A percentile compares a stretch with the other conserved stretches of the same genome.
Conservation (phyloP, 768 basidiomycete genomes). For the Agaricus sinodeliciosus region DNA sequence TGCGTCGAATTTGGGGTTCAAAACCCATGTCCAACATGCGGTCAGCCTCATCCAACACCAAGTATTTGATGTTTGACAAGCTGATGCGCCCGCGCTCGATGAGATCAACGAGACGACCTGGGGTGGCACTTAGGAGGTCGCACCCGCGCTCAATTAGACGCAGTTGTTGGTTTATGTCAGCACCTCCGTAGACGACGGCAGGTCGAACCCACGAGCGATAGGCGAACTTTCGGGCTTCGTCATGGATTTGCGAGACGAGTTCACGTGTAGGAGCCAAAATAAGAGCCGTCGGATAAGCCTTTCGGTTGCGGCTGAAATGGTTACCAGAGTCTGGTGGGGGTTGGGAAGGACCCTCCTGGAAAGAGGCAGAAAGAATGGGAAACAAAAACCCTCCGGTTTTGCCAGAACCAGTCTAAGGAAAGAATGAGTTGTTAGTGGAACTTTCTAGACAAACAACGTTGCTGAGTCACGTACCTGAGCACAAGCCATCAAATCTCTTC, state of each 20-base stretch:
- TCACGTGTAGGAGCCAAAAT: constrained; percentile 98
- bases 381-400: constrained; percentile 99
- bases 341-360: constrained; percentile 70
- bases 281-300: constrained; percentile 95
- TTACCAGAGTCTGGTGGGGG: constrained; percentile 50
- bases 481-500: constrained; percentile 91
- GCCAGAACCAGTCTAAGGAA: constrained; percentile 89
- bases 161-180: constrained; percentile 94
- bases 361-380: constrained; percentile 94
- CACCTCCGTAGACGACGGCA: constrained; percentile 98
- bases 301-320: constrained; percentile 64
- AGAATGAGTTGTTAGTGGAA: constrained; percentile 12
- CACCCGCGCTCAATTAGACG: constrained; percentile 94
- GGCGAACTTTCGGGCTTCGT: constrained; percentile 97
- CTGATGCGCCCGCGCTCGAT: constrained; percentile 98
- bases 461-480: constrained; percentile 57
- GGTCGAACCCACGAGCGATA: constrained; percentile 99
- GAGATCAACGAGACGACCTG: constrained; percentile 95
- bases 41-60: constrained; percentile 98
- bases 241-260: constrained; percentile 98
- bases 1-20: constrained; percentile 97
- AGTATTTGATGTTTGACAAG: constrained; percentile 92
- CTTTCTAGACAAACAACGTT: constrained; percentile 12
- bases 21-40: constrained; percentile 99
- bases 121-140: constrained; percentile 94